A percentile compares a stretch with the other conserved stretches of the same genome.
These are phyloP conservation scores for Myxozyma kluyveri DNA, from an alignment of 805 yeast genomes.

Conservation along the genomic window DNA sequence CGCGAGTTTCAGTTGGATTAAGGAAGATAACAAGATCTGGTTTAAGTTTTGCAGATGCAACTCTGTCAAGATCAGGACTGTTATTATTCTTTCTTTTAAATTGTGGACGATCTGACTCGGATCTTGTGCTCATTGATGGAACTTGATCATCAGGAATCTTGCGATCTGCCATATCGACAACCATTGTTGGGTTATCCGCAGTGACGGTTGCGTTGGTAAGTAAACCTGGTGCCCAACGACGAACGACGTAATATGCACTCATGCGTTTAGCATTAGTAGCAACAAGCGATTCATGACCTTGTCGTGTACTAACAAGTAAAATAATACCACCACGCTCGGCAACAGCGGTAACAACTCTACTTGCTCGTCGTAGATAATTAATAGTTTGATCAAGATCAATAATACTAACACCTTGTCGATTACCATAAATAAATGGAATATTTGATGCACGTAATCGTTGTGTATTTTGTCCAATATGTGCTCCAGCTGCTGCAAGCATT, in stretches of 20 bases:
- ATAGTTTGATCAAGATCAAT: constrained; percentile 87
- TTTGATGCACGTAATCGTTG: constrained; percentile 59
- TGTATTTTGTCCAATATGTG: constrained; percentile 86
- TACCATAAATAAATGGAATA: constrained; percentile 84
- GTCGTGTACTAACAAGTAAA: constrained; percentile 78
- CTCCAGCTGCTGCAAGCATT: constrained; percentile 83
- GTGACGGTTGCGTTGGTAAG: constrained; percentile 76
- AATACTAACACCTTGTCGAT: constrained; percentile 83
- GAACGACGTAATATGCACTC: constrained; percentile 75
- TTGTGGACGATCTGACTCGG: neutral
- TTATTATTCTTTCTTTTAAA: constrained; percentile 42
- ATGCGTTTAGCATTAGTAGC: constrained; percentile 75
- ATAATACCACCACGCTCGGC: constrained; percentile 82
- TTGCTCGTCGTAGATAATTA: constrained; percentile 70
- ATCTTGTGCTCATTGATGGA: neutral
- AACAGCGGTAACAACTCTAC: constrained; percentile 79
- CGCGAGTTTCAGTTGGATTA: constrained; percentile 84
- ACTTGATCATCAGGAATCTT: neutral
- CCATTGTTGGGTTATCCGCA: constrained; percentile 59
- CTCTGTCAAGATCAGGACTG: neutral
- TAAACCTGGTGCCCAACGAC: constrained; percentile 94
- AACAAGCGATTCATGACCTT: constrained; percentile 71
- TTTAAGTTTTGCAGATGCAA: constrained; percentile 44
- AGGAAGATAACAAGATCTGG: constrained; percentile 86
- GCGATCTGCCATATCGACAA: constrained; percentile 70